These are phyloP conservation scores for Brassica hybrid DNA, from an alignment of 441 rosid genomes.

Conservation along the genomic window DNA sequence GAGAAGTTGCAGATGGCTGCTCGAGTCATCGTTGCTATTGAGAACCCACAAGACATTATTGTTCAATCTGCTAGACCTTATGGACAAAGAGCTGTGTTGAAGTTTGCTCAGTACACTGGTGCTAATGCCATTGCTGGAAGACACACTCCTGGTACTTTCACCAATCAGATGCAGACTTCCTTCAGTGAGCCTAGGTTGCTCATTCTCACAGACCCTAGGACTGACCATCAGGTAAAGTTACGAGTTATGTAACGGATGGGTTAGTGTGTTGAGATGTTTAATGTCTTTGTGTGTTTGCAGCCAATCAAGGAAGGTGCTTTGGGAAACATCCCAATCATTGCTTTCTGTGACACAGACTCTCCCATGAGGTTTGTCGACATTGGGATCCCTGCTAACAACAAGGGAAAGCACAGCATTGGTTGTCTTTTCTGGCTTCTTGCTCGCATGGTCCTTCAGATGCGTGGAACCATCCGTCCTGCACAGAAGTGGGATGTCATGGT, in stretches of 20 bases:
- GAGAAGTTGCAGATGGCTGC: constrained; percentile 62
- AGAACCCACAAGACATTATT: constrained; percentile 77
- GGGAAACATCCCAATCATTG: constrained; percentile 92
- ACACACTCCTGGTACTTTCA: no score
- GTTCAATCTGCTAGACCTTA: no score
- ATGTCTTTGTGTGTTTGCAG: constrained; percentile 48
- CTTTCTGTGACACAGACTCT: constrained; percentile 92
- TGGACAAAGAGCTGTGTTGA: no score
- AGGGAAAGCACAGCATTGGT: constrained; percentile 96
- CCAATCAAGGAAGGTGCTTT: constrained; percentile 97
- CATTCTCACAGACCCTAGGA: constrained; percentile 1
- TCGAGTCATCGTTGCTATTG: constrained; percentile 47
- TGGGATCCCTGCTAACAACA: constrained; percentile 95
- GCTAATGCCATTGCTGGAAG: no score
- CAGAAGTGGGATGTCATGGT: constrained; percentile 87
- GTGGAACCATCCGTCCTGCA: constrained; percentile 65
- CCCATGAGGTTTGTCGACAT: constrained; percentile 88
- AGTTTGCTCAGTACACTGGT: no score
- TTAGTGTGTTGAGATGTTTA: not conserved
- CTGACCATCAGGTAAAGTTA: not conserved
- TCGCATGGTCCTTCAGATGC: constrained; percentile 86
- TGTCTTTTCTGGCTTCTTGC: constrained; percentile 94
- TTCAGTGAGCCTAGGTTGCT: no score
- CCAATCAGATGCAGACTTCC: no score
- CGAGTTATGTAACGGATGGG: not conserved